Conservation (phyloP, 176 grass and related monocot species). For the Zea luxurians region DNA sequence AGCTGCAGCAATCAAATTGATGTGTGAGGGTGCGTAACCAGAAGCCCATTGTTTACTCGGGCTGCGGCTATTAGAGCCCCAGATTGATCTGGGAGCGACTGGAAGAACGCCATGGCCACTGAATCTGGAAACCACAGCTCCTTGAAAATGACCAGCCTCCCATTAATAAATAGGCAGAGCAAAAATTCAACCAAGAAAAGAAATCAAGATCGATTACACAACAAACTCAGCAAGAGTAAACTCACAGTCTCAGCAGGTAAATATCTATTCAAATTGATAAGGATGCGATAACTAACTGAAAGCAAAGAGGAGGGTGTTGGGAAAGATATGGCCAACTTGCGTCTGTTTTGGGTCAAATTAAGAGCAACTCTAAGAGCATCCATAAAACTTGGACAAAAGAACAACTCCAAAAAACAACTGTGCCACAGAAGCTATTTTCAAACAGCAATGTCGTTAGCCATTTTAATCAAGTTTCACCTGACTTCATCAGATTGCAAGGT, state of each 20-base stretch:
- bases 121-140: constrained; percentile 33
- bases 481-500: no score
- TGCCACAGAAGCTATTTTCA: no score
- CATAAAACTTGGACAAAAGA: no score
- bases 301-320: neutral
- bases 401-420: no score
- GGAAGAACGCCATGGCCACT: constrained; percentile 8
- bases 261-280: neutral
- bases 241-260: neutral
- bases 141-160: constrained; percentile 20
- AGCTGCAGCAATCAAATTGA: neutral
- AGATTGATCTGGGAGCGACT: constrained; percentile 31
- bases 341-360: neutral
- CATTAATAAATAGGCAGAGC: neutral
- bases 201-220: neutral
- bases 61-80: constrained; percentile 32
- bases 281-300: neutral
- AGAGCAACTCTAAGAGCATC: neutral
- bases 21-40: constrained; percentile 43
- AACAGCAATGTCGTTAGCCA: no score
- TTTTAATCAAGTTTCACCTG: no score
- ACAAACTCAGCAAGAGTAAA: neutral
- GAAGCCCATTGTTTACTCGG: constrained; percentile 17
- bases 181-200: neutral
- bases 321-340: neutral